Percentiles rank a stretch among this genome's conserved stretches.
Evolutionary conservation across 257 asterid genomes (phyloP).

Genomic region (Solanum dulcamara): DNA sequence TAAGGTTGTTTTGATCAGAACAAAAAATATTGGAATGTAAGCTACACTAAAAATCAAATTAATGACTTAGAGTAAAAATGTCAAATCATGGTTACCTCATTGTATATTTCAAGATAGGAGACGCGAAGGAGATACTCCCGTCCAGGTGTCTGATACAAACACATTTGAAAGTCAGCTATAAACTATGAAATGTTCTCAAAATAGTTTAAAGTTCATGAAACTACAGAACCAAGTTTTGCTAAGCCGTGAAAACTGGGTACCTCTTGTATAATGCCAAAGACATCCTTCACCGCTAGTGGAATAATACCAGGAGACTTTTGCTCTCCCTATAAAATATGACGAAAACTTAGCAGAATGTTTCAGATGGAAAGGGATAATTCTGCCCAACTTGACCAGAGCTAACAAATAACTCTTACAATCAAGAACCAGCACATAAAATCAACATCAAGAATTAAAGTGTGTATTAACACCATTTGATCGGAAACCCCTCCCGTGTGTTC

Average conservation of each 20-base stretch:
- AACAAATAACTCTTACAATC: not conserved
- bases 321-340: slow-evolving; percentile 50
- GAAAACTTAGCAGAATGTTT: not conserved
- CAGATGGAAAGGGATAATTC: not conserved
- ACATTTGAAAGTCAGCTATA: slow-evolving; percentile 7
- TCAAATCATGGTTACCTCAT: slow-evolving; percentile 41
- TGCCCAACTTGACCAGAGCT: not conserved
- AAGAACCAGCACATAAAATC: not conserved
- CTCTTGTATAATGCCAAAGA: slow-evolving; percentile 86
- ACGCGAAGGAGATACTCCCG: slow-evolving; percentile 83
- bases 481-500: not conserved
- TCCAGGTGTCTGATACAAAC: slow-evolving; percentile 54
- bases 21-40: not conserved
- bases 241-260: slow-evolving; percentile 18
- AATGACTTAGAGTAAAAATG: not conserved
- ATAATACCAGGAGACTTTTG: slow-evolving; percentile 88
- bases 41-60: not conserved
- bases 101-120: slow-evolving; percentile 77
- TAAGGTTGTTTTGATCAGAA: not conserved
- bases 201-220: not conserved
- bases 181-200: not conserved
- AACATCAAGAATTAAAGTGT: not conserved
- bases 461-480: not conserved
- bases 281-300: slow-evolving; percentile 75
- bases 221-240: not conserved